phyloP scores from a whole-genome alignment of 2,329 filamentous ascomycete genomes.

The Colletotrichum neosansevieriae region DNA sequence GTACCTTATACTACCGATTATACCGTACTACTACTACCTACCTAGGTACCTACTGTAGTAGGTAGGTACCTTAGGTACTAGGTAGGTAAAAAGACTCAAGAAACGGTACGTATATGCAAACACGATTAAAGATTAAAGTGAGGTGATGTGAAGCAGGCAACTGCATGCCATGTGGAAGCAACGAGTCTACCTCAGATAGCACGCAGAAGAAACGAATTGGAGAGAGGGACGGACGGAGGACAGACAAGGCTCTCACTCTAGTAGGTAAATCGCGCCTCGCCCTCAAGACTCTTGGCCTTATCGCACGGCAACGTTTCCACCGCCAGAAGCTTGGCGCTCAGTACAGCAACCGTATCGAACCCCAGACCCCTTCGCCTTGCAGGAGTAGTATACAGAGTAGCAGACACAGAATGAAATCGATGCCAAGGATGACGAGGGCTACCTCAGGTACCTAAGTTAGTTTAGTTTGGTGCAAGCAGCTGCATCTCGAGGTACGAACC shows the following conservation, averaged over 20 bases:
- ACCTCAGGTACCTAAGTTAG: not conserved
- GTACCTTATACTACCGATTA: not conserved
- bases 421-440: not conserved
- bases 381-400: not conserved
- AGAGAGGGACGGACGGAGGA: not conserved
- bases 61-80: no score
- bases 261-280: constrained; percentile 2
- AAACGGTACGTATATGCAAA: not conserved
- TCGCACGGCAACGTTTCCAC: constrained; percentile 30
- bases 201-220: not conserved
- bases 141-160: no score
- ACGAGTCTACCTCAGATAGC: not conserved
- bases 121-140: no score
- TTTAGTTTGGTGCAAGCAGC: not conserved
- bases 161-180: no score
- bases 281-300: constrained; percentile 21
- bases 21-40: no score
- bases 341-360: constrained; percentile 15
- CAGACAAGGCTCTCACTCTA: not conserved
- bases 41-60: no score
- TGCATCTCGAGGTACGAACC: not conserved
- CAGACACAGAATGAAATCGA: not conserved
- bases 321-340: constrained; percentile 26
- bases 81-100: not conserved
- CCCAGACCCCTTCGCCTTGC: constrained; percentile 4